Base-by-base conservation (phyloP, 306 rosid genomes). In the Potentilla sterilis region DNA sequence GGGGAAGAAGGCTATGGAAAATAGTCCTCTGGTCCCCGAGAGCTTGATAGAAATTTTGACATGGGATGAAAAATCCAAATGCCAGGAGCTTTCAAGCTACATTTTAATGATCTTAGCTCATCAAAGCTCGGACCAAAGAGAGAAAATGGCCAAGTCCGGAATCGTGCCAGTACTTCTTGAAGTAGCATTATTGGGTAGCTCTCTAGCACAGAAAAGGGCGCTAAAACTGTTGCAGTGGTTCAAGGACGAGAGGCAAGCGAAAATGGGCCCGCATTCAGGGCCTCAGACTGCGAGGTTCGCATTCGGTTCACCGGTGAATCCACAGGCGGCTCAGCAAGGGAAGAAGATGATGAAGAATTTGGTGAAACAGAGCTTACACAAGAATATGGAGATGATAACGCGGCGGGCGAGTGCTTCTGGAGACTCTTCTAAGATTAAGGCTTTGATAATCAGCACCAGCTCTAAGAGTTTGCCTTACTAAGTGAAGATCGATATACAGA, bases 391-490 rank as follows among this genome's bases (percentile, higher is more conserved):
- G 72, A 83, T 89, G 70, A 92, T 96, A 73, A 89, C 93, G 1
- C 81, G 80, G 58, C 81, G 99, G 65, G 99, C 98, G 10, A 88
- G 86, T 78, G 89, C 81, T 37, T 51, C 79, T 13, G 92, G 75
- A 21, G 95, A 92, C 15, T 69, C 88, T 55, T 80, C 89, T 10
- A 87, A 80, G 48, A 73, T 87, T 12, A 96, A 96, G 85, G 77
- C 91, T 7, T 83, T 96, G 80, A 88, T 89, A 54, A 83, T 92
- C 51, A 90, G 96, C 87, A 92, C 99, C 21, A 96, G 98, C 83
- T 96, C 99, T 15, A 96, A 92, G 73, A 96, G 99, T 69, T 86
- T 96, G 78, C 91, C 98, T 69, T 96, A 90, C 76, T 93, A 83
- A 78, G 59, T 51, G 69, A 63, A 57, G 40, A 28, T 28, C 28